phyloP scores from a whole-genome alignment of 768 basidiomycete species.

The Rubroboletus satanas region DNA sequence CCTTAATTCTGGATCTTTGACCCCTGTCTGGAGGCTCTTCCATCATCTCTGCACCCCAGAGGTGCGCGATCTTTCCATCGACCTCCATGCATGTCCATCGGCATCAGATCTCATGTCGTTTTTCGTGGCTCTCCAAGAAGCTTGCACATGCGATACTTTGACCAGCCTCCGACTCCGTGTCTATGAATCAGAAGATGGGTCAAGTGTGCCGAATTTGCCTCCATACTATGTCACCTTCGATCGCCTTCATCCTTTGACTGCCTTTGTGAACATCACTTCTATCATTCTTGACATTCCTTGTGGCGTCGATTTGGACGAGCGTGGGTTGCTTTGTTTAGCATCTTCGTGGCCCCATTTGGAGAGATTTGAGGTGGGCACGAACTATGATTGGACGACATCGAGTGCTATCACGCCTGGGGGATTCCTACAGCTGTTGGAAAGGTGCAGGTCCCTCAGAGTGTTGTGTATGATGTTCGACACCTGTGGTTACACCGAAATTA shows the following conservation, averaged over 20 bases:
- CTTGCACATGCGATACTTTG: not conserved
- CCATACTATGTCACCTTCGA: not conserved
- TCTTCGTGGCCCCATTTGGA: conserved; percentile 15
- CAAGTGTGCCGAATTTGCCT: not conserved
- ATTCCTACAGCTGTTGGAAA: conserved; percentile 11
- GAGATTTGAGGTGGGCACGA: not conserved
- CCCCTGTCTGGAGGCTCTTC: not conserved
- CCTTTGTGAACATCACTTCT: conserved; percentile 4
- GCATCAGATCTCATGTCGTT: not conserved
- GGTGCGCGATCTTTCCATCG: not conserved
- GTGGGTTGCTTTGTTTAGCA: conserved; percentile 7
- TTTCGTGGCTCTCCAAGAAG: conserved; percentile 1
- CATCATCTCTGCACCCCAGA: not conserved
- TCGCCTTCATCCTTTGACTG: conserved; percentile 1
- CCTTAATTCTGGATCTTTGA: not conserved
- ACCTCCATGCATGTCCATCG: not conserved
- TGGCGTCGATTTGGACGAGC: conserved; percentile 3
- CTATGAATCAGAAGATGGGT: not conserved
- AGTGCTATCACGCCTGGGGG: conserved; percentile 10
- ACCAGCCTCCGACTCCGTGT: not conserved
- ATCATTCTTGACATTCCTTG: conserved; percentile 1
- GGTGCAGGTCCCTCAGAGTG: conserved; percentile 8
- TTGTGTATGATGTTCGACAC: conserved; percentile 5
- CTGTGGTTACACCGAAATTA: conserved; percentile 6
- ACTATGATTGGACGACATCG: conserved; percentile 1